Percentiles rank a stretch among this genome's conserved stretches.
Evolutionary conservation across 495 filamentous ascomycete genomes (phyloP).

Genomic region (Neurospora sp.): DNA sequence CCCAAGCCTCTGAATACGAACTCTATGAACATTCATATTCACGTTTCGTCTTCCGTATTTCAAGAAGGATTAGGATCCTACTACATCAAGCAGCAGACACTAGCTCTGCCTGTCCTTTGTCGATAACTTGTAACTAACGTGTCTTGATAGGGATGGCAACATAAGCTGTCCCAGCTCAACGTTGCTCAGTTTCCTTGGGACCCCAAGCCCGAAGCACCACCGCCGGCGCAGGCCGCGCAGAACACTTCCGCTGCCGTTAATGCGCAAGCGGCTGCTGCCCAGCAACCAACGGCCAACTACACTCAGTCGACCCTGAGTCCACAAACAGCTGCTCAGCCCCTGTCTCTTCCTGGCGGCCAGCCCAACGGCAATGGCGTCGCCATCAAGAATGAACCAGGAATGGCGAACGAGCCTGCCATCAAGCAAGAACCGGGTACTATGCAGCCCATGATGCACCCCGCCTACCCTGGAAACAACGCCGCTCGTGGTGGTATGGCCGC

Average conservation of each 20-base stretch:
- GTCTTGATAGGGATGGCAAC: conserved; percentile 74
- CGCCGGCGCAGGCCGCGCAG: conserved; percentile 23
- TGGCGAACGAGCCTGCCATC: conserved; percentile 31
- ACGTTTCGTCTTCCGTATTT: neutral
- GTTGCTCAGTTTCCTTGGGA: conserved; percentile 95
- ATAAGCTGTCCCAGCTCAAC: conserved; percentile 68
- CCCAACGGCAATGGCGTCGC: conserved; percentile 32
- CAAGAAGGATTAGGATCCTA: neutral
- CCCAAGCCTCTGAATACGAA: neutral
- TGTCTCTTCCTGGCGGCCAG: conserved; percentile 27
- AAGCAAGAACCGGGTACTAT: conserved; percentile 26
- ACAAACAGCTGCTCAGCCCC: conserved; percentile 24
- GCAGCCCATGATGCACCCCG: neutral
- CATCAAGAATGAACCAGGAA: conserved; percentile 70
- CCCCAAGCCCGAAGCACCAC: conserved; percentile 50
- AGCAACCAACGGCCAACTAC: conserved; percentile 23
- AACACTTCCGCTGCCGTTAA: conserved; percentile 29
- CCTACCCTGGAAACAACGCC: conserved; percentile 6
- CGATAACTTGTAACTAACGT: conserved; percentile 3
- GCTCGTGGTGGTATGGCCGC: conserved; percentile 36
- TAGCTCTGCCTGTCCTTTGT: neutral
- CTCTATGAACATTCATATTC: neutral
- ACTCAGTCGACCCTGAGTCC: conserved; percentile 26
- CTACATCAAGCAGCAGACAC: neutral
- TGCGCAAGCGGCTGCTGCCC: conserved; percentile 26